Evolutionary conservation across 2,329 filamentous ascomycete genomes (phyloP).

Genomic region (Monilinia fructigena): DNA sequence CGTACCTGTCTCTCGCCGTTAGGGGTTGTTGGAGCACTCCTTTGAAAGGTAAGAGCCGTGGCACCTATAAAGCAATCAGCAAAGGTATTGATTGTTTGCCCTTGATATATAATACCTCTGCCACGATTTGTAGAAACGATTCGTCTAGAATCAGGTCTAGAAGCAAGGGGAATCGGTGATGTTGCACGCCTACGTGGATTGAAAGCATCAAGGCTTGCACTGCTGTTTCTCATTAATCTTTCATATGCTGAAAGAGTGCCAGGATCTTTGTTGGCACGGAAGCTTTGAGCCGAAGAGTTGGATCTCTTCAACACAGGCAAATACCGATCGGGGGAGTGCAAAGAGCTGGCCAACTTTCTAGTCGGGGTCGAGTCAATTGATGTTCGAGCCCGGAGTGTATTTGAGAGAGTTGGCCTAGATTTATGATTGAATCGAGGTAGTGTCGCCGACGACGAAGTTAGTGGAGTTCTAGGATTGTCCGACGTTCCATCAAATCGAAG

Average conservation of each 20-base stretch:
- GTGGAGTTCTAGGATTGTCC: slow-evolving; percentile 12
- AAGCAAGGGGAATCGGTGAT: slow-evolving; percentile 31
- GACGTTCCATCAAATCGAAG: slow-evolving; percentile 21
- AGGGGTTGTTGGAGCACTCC: slow-evolving; percentile 30
- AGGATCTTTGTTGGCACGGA: slow-evolving; percentile 51
- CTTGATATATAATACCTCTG: slow-evolving; percentile 31
- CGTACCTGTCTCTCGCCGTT: slow-evolving; percentile 39
- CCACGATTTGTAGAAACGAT: slow-evolving; percentile 34
- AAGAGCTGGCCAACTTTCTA: slow-evolving; percentile 27
- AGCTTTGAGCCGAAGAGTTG: slow-evolving; percentile 47
- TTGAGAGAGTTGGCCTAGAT: slow-evolving; percentile 13
- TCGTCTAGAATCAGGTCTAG: slow-evolving; percentile 25
- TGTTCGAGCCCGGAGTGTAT: slow-evolving; percentile 5
- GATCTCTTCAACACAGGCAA: slow-evolving; percentile 48
- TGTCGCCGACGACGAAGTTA: slow-evolving; percentile 23
- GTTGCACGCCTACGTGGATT: slow-evolving; percentile 41
- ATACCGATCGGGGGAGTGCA: slow-evolving; percentile 55
- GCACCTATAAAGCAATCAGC: slow-evolving; percentile 33
- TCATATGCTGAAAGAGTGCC: slow-evolving; percentile 48
- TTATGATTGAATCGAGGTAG: slow-evolving; percentile 28
- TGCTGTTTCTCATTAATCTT: slow-evolving; percentile 45
- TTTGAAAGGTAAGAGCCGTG: slow-evolving; percentile 37
- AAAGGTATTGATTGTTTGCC: too few relatives aligned
- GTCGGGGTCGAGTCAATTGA: slow-evolving; percentile 25
- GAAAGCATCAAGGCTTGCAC: slow-evolving; percentile 53